Conservation (phyloP, 306 rosid genomes). For the Fragaria ananassa region DNA sequence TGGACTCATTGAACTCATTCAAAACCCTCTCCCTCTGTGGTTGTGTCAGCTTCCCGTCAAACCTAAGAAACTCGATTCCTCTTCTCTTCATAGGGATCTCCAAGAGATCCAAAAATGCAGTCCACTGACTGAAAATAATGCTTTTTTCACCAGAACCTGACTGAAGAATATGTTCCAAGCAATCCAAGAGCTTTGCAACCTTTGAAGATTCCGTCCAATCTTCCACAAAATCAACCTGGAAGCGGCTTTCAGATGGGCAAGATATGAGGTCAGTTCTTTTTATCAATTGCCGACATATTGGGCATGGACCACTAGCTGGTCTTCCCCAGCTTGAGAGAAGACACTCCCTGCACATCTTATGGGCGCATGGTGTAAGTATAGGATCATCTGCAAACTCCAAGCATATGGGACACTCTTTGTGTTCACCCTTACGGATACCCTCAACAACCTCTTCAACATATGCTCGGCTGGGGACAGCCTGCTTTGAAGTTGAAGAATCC, state of each 20-base stretch:
- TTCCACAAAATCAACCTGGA: constrained; percentile 59
- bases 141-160: constrained; percentile 54
- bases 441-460: constrained; percentile 67
- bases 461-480: constrained; percentile 41
- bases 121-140: constrained; percentile 88
- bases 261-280: constrained; percentile 50
- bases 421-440: constrained; percentile 52
- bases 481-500: constrained; percentile 30
- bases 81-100: constrained; percentile 62
- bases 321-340: constrained; percentile 63
- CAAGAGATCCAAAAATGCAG: constrained; percentile 68
- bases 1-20: constrained; percentile 58
- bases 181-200: constrained; percentile 60
- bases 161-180: constrained; percentile 40
- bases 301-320: constrained; percentile 56
- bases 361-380: constrained; percentile 84
- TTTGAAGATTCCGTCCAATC: constrained; percentile 80
- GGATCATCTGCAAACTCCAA: constrained; percentile 91
- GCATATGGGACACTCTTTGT: constrained; percentile 68
- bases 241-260: constrained; percentile 61
- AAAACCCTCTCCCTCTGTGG: constrained; percentile 64
- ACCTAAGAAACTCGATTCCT: constrained; percentile 58
- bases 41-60: constrained; percentile 67
- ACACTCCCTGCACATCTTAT: constrained; percentile 85
- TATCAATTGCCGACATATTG: constrained; percentile 59